Evolutionary conservation across 2,329 filamentous ascomycete species (phyloP).

Genomic region (Cercospora berteroae): DNA sequence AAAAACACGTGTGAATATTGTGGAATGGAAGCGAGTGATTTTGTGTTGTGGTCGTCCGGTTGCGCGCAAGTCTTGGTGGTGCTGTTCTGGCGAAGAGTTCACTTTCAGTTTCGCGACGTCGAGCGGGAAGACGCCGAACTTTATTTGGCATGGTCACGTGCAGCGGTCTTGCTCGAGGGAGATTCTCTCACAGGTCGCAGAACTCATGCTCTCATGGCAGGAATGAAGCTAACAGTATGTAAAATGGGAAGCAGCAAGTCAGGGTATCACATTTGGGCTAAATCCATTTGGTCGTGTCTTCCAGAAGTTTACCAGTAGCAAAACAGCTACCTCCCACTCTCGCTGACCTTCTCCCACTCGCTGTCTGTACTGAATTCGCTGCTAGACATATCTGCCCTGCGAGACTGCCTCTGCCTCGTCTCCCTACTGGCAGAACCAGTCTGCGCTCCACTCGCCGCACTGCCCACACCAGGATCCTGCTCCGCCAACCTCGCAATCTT

Average conservation of each 20-base stretch:
- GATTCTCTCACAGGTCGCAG: not conserved
- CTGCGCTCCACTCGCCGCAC: slow-evolving; percentile 18
- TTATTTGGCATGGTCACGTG: slow-evolving; percentile 1
- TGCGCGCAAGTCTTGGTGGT: not conserved
- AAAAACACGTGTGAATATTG: not conserved
- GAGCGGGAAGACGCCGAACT: not conserved
- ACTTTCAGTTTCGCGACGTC: slow-evolving; percentile 4
- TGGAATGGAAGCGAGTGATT: not conserved
- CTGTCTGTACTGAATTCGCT: slow-evolving; percentile 69
- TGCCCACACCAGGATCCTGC: slow-evolving; percentile 8
- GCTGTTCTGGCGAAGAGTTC: not conserved
- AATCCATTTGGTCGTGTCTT: not conserved
- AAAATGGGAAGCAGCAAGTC: not conserved
- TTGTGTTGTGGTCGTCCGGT: not conserved
- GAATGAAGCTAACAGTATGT: too few relatives aligned
- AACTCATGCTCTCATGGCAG: not conserved
- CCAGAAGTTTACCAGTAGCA: not conserved
- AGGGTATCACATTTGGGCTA: not conserved
- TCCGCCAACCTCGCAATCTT: slow-evolving; percentile 20
- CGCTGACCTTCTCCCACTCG: slow-evolving; percentile 95
- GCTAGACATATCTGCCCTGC: slow-evolving; percentile 30
- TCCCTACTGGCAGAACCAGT: slow-evolving; percentile 8
- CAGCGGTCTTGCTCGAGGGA: not conserved
- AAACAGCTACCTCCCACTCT: slow-evolving; percentile 54
- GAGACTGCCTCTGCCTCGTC: slow-evolving; percentile 20